A percentile compares a stretch with the other conserved stretches of the same genome.
phyloP scores from a whole-genome alignment of 1,284 basidiomycete species.

The Rhizoctonia solani region DNA sequence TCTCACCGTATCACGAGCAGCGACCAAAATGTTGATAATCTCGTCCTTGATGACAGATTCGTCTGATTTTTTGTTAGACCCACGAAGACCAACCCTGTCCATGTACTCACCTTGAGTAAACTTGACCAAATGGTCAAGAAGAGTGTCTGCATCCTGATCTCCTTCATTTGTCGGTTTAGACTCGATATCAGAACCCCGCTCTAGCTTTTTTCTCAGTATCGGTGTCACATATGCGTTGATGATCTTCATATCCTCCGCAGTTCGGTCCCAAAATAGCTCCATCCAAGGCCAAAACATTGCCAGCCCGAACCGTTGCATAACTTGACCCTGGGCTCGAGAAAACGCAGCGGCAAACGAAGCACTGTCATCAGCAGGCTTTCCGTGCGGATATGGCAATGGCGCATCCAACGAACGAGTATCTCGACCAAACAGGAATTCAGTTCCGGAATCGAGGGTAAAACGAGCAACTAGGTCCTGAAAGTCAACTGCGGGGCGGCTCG shows the following conservation, averaged over 20 bases:
- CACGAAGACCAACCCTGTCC: neutral
- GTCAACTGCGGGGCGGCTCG: neutral
- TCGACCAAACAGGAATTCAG: conserved; percentile 38
- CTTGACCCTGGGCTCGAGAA: conserved; percentile 6
- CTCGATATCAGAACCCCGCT: conserved; percentile 5
- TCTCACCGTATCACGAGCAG: conserved; percentile 40
- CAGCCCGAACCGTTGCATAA: conserved; percentile 5
- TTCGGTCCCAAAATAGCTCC: conserved; percentile 35
- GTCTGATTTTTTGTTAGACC: conserved; percentile 19
- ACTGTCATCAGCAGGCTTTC: neutral
- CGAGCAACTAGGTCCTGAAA: conserved; percentile 34
- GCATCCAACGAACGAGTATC: conserved; percentile 29
- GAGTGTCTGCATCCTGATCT: conserved; percentile 26
- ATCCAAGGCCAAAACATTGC: conserved; percentile 19
- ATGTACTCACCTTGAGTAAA: conserved; percentile 37
- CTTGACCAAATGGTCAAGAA: conserved; percentile 38
- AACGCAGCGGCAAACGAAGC: conserved; percentile 33
- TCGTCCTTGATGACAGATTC: conserved; percentile 36
- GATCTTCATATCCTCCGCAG: conserved; percentile 13
- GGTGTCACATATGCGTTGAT: conserved; percentile 33
- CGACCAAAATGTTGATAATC: conserved; percentile 39
- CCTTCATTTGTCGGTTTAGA: neutral
- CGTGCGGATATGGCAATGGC: conserved; percentile 30
- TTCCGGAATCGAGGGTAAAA: conserved; percentile 37
- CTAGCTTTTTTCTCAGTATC: conserved; percentile 33